phyloP scores from a whole-genome alignment of 1,139 yeast species.

The Suhomyces terraborum region DNA sequence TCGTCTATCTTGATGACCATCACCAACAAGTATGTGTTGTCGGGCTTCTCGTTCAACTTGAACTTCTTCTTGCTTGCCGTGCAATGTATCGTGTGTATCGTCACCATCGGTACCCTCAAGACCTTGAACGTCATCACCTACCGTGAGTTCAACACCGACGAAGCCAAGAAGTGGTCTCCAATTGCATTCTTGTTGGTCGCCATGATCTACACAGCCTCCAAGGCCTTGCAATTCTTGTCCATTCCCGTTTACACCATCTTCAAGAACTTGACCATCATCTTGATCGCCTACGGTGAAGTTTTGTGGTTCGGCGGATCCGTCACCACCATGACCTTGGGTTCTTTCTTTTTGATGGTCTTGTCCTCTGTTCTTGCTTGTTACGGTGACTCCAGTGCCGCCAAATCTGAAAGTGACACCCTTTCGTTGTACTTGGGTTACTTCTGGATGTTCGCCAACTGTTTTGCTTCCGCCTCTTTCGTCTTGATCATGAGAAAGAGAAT shows the following conservation, averaged over 20 bases:
- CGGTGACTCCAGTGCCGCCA: conserved; percentile 57
- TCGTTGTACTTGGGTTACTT: conserved; percentile 79
- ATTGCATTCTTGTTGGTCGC: conserved; percentile 84
- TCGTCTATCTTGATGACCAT: conserved; percentile 98
- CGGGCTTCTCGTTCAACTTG: conserved; percentile 81
- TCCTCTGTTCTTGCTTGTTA: conserved; percentile 93
- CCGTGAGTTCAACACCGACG: conserved; percentile 81
- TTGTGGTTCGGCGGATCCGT: conserved; percentile 95
- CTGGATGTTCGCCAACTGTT: conserved; percentile 96
- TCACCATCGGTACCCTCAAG: conserved; percentile 71
- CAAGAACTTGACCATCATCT: conserved; percentile 93
- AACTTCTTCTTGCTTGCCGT: conserved; percentile 84
- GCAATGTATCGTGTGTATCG: conserved; percentile 80
- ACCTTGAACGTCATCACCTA: conserved; percentile 75
- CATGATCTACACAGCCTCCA: conserved; percentile 96
- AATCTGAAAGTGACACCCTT: conserved; percentile 32
- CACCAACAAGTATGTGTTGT: conserved; percentile 90
- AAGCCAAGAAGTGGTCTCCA: conserved; percentile 95
- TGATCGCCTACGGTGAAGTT: conserved; percentile 98
- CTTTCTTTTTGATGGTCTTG: conserved; percentile 87
- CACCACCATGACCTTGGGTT: conserved; percentile 84
- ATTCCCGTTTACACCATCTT: conserved; percentile 97
- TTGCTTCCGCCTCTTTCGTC: conserved; percentile 91
- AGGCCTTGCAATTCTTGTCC: conserved; percentile 86
- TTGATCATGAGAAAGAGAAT: conserved; percentile 96